Evolutionary conservation across 306 rosid species (phyloP).

Genomic region (Ceratonia siliqua): DNA sequence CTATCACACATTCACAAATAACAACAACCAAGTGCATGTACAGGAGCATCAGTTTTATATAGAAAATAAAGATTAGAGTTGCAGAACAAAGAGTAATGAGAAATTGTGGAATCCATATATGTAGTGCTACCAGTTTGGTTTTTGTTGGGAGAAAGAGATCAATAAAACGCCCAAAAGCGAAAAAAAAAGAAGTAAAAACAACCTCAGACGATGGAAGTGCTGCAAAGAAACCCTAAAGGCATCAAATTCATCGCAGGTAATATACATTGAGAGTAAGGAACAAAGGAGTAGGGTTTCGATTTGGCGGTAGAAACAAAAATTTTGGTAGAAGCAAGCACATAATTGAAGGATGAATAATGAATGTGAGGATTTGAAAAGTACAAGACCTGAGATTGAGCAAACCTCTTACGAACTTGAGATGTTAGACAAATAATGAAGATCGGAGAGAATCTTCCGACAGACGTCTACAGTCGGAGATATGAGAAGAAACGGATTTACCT

Average conservation of each 20-base stretch:
- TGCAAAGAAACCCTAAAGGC: not conserved
- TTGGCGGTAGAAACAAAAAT: not conserved
- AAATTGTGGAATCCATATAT: not conserved
- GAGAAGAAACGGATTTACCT: conserved; percentile 44
- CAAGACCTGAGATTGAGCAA: conserved; percentile 35
- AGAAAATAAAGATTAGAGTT: not conserved
- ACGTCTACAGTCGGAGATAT: conserved; percentile 45
- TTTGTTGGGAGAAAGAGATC: not conserved
- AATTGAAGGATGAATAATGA: not conserved
- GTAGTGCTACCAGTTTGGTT: too few species aligned
- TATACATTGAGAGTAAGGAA: not conserved
- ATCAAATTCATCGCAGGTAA: not conserved
- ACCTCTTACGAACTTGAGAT: conserved; percentile 29
- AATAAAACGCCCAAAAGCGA: too few species aligned
- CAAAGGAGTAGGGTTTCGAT: conserved; percentile 5
- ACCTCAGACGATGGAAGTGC: not conserved
- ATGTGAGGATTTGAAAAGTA: not conserved
- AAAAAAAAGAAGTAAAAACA: not conserved
- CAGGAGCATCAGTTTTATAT: not conserved
- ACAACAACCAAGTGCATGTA: conserved; percentile 28
- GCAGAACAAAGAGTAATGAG: not conserved
- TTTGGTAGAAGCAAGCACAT: not conserved
- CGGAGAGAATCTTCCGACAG: conserved; percentile 53
- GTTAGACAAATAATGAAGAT: conserved; percentile 22
- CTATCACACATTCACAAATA: not conserved